Percentiles rank a stretch among this genome's conserved stretches.
Evolutionary conservation across 2,329 filamentous ascomycete species (phyloP).

Genomic region (Teratosphaeriaceae sp.): DNA sequence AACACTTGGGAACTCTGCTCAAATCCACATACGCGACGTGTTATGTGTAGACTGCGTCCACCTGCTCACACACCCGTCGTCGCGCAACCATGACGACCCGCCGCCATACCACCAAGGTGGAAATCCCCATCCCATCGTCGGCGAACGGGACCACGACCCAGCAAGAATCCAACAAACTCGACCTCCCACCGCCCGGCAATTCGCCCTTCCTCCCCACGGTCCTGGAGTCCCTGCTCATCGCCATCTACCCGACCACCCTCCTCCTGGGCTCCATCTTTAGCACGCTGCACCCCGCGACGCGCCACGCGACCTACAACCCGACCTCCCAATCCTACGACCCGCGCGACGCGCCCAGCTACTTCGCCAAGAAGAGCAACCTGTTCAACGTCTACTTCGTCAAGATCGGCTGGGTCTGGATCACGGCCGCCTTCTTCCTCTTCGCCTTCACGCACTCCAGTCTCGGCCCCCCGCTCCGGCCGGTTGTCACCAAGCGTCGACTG

Average conservation of each 20-base stretch:
- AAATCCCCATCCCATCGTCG: conserved; percentile 15
- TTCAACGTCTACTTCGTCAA: conserved; percentile 95
- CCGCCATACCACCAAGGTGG: conserved; percentile 15
- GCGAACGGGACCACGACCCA: conserved; percentile 9
- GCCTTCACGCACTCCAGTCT: conserved; percentile 59
- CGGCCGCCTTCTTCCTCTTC: conserved; percentile 64
- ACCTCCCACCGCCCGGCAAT: conserved; percentile 13
- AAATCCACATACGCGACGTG: no score
- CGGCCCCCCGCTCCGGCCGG: conserved; percentile 35
- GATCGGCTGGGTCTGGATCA: conserved; percentile 89
- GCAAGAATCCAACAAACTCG: conserved; percentile 6
- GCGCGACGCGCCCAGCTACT: conserved; percentile 66
- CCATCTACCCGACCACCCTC: conserved; percentile 70
- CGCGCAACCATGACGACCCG: conserved; percentile 12
- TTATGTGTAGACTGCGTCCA: no score
- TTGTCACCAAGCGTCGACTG: conserved; percentile 41
- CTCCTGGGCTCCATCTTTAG: conserved; percentile 77
- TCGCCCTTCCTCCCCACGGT: conserved; percentile 63
- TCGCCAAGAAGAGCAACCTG: conserved; percentile 86
- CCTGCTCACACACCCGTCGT: not conserved
- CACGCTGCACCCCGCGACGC: conserved; percentile 69
- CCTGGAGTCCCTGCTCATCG: conserved; percentile 58
- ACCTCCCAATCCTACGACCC: conserved; percentile 56
- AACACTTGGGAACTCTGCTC: no score
- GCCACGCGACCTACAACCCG: conserved; percentile 54